Conservation (phyloP, 2,329 filamentous ascomycete genomes). For the Lachnellula subtilissima region DNA sequence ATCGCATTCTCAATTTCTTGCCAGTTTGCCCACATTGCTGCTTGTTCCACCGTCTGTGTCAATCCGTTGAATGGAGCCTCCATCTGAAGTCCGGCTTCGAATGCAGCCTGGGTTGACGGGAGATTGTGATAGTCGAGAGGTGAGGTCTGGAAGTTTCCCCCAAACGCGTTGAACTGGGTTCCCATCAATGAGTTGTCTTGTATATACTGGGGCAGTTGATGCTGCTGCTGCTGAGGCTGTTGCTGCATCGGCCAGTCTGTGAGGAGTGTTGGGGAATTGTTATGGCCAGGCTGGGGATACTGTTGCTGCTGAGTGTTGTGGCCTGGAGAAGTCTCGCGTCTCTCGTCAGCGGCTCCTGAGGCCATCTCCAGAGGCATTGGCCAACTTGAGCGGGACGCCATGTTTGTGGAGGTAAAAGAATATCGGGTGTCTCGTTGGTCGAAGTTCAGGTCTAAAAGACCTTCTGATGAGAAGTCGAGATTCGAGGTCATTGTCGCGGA, state of each 20-base stretch:
- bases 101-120: conserved; percentile 54
- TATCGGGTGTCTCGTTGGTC: conserved; percentile 52
- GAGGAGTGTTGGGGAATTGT: conserved; percentile 44
- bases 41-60: conserved; percentile 52
- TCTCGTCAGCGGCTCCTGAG: conserved; percentile 28
- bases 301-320: conserved; percentile 40
- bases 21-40: conserved; percentile 67
- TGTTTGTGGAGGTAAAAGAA: conserved; percentile 41
- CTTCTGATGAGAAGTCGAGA: conserved; percentile 60
- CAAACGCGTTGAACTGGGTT: conserved; percentile 29
- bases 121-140: conserved; percentile 34
- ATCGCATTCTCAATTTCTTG: conserved; percentile 73
- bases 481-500: conserved; percentile 44
- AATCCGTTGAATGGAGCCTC: conserved; percentile 59
- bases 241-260: conserved; percentile 55
- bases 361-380: conserved; percentile 32
- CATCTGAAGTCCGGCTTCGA: conserved; percentile 55
- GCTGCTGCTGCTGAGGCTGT: conserved; percentile 23
- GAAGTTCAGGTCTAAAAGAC: conserved; percentile 57
- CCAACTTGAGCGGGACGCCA: conserved; percentile 33
- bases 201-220: conserved; percentile 31
- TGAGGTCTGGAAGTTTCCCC: conserved; percentile 28
- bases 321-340: conserved; percentile 28
- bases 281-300: conserved; percentile 39
- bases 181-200: conserved; percentile 32